A percentile compares a stretch with the other conserved stretches of the same genome.
These are phyloP conservation scores for Tolypocladium ophioglossoides DNA, from an alignment of 2,329 filamentous ascomycete species.

Conservation along the genomic window DNA sequence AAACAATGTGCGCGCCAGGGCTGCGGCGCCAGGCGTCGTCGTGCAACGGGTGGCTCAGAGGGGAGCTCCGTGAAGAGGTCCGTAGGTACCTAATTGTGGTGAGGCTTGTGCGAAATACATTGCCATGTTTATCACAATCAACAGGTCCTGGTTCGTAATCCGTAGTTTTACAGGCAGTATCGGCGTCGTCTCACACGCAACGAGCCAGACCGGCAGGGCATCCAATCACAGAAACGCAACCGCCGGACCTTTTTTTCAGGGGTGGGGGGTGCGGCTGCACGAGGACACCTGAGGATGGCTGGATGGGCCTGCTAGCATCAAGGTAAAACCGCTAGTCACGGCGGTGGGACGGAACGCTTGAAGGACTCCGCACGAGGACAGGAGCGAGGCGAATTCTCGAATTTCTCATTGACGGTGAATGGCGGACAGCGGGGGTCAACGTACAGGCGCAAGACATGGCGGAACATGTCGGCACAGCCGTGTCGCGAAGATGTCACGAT, in stretches of 20 bases:
- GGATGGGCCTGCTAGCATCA: not conserved
- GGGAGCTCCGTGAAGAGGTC: not conserved
- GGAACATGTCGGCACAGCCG: not conserved
- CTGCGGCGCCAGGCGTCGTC: not conserved
- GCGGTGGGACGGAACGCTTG: not conserved
- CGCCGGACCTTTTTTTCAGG: not conserved
- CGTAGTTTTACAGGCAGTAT: not conserved
- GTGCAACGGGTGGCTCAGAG: not conserved
- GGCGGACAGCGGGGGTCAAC: not conserved
- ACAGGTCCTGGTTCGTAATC: too few species aligned
- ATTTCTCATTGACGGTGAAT: not conserved
- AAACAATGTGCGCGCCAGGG: not conserved
- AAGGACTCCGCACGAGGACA: not conserved
- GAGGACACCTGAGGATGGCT: not conserved
- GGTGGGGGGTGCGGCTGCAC: not conserved
- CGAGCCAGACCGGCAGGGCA: not conserved
- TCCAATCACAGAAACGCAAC: not conserved
- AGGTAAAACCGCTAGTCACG: constrained; percentile 1
- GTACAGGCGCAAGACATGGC: not conserved
- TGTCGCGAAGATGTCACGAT: not conserved
- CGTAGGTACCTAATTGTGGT: not conserved
- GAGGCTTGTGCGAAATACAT: not conserved
- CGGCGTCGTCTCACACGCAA: not conserved
- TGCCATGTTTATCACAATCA: not conserved
- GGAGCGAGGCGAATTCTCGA: not conserved